Base-by-base conservation (phyloP, 2,329 filamentous ascomycete species). In the Thelonectria rubi region DNA sequence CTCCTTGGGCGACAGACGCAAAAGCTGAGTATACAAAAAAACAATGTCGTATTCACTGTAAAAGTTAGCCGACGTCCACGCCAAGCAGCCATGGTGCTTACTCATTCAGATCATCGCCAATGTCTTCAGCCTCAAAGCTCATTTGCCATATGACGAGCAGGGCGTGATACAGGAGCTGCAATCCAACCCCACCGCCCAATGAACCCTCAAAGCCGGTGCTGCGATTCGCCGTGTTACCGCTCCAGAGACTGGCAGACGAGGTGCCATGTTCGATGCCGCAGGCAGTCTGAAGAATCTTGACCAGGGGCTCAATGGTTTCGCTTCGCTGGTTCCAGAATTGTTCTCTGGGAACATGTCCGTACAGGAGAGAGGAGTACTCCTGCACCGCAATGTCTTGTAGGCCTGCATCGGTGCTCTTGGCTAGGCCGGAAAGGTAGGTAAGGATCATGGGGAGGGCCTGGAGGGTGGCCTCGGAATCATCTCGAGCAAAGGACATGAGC, bases 341-440 rank as follows among this genome's bases (percentile, higher is more conserved):
- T 68, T 89, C 84, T 66, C 95, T 87, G 3, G 93, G 87, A 60
- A 87, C 87, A 63, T 83, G 86, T 40, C 89, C 92, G 63, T 93
- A 89, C 32, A 99, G 83, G 32, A 99, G 82, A 18, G 91, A 85
- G 37, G 95, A 97, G 78, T 94, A 96, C 74, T 94, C 88, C 73
- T 95, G 92, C 12, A 98, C 93, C 24, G 93, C 94, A 74, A 98
- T 97, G 74, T 99, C 95, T 78, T 99, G 95, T 58, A 97, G 84
- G 40, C 93, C 93, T 57, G 92, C 91, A 78, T 99, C 95, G 43
- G 91, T 86, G 74, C 89, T 93, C 81, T 93, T 93, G 60, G 91
- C 89, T 58, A 98, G 83, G 55, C 88, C 88, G 8, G 93, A 91
- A 30, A 98, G 87, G 78, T 97, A 98, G 73, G 86, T 89, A 78